A percentile compares a stretch with the other conserved stretches of the same genome.
These are phyloP conservation scores for Diaporthe sp. DNA, from an alignment of 2,329 filamentous ascomycete species.

Conservation along the genomic window DNA sequence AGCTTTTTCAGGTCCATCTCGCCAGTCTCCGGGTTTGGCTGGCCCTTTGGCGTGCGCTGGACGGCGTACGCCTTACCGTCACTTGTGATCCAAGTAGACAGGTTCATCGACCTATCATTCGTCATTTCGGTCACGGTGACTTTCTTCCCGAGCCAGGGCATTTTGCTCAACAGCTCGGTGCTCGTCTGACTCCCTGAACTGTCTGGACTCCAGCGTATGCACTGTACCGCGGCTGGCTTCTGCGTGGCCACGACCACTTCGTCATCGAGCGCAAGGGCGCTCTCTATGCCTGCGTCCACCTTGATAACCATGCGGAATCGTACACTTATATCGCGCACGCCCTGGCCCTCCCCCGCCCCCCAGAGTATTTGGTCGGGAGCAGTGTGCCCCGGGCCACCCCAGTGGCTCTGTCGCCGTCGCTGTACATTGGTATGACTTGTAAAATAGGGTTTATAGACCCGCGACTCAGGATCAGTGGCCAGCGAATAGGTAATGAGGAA, in stretches of 20 bases:
- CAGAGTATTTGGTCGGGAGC: slow-evolving; percentile 74
- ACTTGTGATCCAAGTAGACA: slow-evolving; percentile 91
- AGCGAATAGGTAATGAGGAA: slow-evolving; percentile 96
- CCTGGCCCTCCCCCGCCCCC: slow-evolving; percentile 84
- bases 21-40: slow-evolving; percentile 55
- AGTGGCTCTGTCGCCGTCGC: slow-evolving; percentile 71
- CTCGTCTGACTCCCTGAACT: slow-evolving; percentile 85
- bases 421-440: slow-evolving; percentile 75
- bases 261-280: slow-evolving; percentile 88
- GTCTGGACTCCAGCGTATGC: slow-evolving; percentile 94
- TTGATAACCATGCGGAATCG: slow-evolving; percentile 98
- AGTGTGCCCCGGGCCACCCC: slow-evolving; percentile 66
- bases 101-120: slow-evolving; percentile 95
- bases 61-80: slow-evolving; percentile 93
- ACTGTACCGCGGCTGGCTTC: slow-evolving; percentile 95
- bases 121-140: slow-evolving; percentile 85
- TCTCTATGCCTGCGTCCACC: slow-evolving; percentile 93
- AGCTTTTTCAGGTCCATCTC: slow-evolving; percentile 72
- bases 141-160: slow-evolving; percentile 87
- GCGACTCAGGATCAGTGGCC: slow-evolving; percentile 83
- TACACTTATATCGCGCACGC: slow-evolving; percentile 87
- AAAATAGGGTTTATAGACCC: slow-evolving; percentile 88
- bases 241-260: slow-evolving; percentile 92
- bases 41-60: slow-evolving; percentile 70
- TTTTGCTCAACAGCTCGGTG: slow-evolving; percentile 89